Percentiles rank a stretch among this genome's conserved stretches.
Evolutionary conservation across 805 yeast genomes (phyloP).

Genomic region (Barnettozyma californica): DNA sequence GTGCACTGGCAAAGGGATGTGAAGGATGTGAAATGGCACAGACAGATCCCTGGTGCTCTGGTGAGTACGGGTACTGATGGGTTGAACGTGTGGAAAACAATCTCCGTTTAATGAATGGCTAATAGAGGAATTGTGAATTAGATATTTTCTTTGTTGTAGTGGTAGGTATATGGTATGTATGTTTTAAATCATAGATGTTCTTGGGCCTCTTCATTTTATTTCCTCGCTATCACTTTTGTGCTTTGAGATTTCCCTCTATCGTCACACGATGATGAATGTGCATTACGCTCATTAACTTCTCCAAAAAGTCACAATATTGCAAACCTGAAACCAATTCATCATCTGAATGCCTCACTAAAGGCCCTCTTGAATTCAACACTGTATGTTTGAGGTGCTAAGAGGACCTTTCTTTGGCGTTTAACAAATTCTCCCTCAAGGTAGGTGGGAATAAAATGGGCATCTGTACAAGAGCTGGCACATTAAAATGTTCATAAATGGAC

Average conservation of each 20-base stretch:
- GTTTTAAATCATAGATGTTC: too few relatives aligned
- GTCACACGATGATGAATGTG: slow-evolving; percentile 9
- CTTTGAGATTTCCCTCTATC: slow-evolving; percentile 29
- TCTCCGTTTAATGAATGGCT: slow-evolving; percentile 57
- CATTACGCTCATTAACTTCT: slow-evolving; percentile 60
- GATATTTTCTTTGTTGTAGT: neutral
- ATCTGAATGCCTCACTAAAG: slow-evolving; percentile 20
- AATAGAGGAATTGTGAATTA: neutral
- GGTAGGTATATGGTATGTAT: too few relatives aligned
- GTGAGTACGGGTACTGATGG: slow-evolving; percentile 96
- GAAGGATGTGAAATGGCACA: slow-evolving; percentile 97
- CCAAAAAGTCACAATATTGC: slow-evolving; percentile 59
- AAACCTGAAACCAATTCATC: slow-evolving; percentile 30
- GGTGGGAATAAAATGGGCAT: slow-evolving; percentile 56
- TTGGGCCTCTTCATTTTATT: slow-evolving; percentile 54
- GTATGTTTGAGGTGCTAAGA: slow-evolving; percentile 48
- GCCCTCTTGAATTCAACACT: slow-evolving; percentile 38
- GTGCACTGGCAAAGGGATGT: slow-evolving; percentile 98
- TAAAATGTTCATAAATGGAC: slow-evolving; percentile 59
- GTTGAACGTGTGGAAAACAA: slow-evolving; percentile 91
- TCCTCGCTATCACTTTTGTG: slow-evolving; percentile 40
- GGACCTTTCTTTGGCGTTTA: slow-evolving; percentile 46
- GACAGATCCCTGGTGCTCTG: slow-evolving; percentile 92
- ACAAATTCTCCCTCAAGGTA: slow-evolving; percentile 36
- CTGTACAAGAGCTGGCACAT: slow-evolving; percentile 66